Base-by-base conservation (phyloP, 768 basidiomycete genomes). In the Amanita inopinata region DNA sequence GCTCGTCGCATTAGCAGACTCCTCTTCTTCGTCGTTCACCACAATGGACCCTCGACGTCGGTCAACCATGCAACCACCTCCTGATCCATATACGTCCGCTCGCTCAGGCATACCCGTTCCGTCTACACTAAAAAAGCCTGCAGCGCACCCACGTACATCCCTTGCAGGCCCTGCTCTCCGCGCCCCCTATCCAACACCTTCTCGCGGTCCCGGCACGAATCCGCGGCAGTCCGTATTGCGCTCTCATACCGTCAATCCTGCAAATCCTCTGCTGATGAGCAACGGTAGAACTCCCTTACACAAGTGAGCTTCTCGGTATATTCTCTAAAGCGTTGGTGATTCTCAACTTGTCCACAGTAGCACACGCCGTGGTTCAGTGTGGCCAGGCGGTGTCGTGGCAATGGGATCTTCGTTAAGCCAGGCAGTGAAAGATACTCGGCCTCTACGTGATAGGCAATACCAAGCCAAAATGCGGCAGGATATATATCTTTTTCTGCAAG, bases 391-490 rank as follows among this genome's bases (percentile, higher is more conserved):
- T 4, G 61, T 68, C 30, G 67, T 71, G 3, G 70, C 71, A 2
- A 71, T 76, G 15, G 54, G 65, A n/a, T 61, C 67, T 14, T 44
- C 43, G 4, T 27, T 37, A 15, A 73, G 66, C 47, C 80, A 82
- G 57, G 57, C 70, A 2, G 53, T 69, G 44, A 86, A 83, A 52
- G 92, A 96, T 52, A 62, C 73, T 24, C 76, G 92, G 5, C 85
- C 88, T 0, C 68, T 91, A 35, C 80, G 88, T 27, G 87, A 91
- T 49, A 65, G 71, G 38, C 62, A 73, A 12, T 92, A 80, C 56
- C 86, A 90, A 58, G 53, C 64, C 14, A 77, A 78, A 57, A 81
- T 85, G 78, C 70, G 81, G 33, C 76, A 85, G 55, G 79, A 87
- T n/a, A 79, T 94, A 49, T 62, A 72, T 36, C 66, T 64, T 19